A percentile compares a stretch with the other conserved stretches of the same genome.
phyloP scores from a whole-genome alignment of 768 basidiomycete genomes.

The Kwoniella sp. region DNA sequence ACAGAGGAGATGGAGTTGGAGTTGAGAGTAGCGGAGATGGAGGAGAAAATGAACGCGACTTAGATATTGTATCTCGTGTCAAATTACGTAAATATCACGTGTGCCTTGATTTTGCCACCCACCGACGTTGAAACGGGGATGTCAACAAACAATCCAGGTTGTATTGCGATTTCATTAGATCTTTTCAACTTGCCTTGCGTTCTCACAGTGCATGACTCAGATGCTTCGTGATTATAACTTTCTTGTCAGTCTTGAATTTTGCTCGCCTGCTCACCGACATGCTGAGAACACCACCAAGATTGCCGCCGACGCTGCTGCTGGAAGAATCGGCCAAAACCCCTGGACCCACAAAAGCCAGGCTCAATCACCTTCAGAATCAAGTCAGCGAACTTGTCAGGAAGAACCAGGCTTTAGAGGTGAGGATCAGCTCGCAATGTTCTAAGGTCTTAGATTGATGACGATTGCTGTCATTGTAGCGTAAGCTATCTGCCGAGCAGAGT shows the following conservation, averaged over 20 bases:
- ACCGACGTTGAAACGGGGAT: constrained; percentile 12
- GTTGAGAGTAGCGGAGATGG: constrained; percentile 48
- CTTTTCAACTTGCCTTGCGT: too few species aligned
- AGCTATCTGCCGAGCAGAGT: constrained; percentile 15
- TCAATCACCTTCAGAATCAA: constrained; percentile 36
- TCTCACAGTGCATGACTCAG: neutral
- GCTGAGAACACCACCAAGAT: constrained; percentile 18
- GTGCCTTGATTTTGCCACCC: constrained; percentile 9
- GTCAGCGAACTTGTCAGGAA: constrained; percentile 41
- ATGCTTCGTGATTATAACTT: constrained; percentile 1
- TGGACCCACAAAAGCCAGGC: constrained; percentile 34
- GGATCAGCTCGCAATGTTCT: neutral
- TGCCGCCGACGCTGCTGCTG: constrained; percentile 10
- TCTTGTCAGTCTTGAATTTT: too few species aligned
- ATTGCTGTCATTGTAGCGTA: neutral
- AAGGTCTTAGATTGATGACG: neutral
- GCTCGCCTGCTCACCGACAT: too few species aligned
- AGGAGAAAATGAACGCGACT: constrained; percentile 28
- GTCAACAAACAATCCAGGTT: constrained; percentile 23
- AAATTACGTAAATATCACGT: neutral
- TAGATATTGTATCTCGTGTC: neutral
- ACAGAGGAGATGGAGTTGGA: constrained; percentile 85
- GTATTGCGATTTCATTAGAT: neutral
- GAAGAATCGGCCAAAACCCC: constrained; percentile 36
- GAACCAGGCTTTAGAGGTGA: constrained; percentile 31